Conservation (phyloP, 208 protist genomes). For the Leishmania lainsoni region DNA sequence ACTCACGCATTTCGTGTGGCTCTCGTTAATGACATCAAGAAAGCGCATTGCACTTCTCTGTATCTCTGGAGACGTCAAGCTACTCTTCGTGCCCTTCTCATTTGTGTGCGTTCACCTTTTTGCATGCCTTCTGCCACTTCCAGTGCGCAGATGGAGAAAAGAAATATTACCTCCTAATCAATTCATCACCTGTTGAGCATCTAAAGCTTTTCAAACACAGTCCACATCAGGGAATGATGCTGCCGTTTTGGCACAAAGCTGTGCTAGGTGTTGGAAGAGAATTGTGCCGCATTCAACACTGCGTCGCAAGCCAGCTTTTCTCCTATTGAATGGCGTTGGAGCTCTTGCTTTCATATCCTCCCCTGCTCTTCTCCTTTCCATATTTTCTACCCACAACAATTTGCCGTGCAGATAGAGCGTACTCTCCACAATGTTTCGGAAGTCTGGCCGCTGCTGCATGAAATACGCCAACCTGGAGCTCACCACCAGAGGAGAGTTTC, state of each 20-base stretch:
- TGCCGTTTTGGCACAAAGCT: background rate
- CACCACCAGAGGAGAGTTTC: slow-evolving; percentile 87
- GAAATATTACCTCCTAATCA: no score
- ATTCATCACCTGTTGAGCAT: background rate
- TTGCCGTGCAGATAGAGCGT: background rate
- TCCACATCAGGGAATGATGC: background rate
- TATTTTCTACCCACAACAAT: background rate
- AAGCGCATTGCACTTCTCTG: background rate
- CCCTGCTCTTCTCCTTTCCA: background rate
- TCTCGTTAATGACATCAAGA: background rate
- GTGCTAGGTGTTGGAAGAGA: no score
- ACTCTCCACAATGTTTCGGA: slow-evolving; percentile 48
- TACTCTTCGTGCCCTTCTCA: background rate
- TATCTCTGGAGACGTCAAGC: background rate
- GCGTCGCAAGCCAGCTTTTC: background rate
- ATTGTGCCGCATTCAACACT: background rate
- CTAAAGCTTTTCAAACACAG: background rate
- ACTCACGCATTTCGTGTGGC: background rate
- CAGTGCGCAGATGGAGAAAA: background rate
- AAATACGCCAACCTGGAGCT: slow-evolving; percentile 89
- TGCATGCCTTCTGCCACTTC: background rate
- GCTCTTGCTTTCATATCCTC: background rate
- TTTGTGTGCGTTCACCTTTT: background rate
- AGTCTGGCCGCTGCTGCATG: slow-evolving; percentile 43
- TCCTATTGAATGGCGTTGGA: background rate